These are phyloP conservation scores for Thelonectria blattea DNA, from an alignment of 2,329 filamentous ascomycete species.

Conservation along the genomic window DNA sequence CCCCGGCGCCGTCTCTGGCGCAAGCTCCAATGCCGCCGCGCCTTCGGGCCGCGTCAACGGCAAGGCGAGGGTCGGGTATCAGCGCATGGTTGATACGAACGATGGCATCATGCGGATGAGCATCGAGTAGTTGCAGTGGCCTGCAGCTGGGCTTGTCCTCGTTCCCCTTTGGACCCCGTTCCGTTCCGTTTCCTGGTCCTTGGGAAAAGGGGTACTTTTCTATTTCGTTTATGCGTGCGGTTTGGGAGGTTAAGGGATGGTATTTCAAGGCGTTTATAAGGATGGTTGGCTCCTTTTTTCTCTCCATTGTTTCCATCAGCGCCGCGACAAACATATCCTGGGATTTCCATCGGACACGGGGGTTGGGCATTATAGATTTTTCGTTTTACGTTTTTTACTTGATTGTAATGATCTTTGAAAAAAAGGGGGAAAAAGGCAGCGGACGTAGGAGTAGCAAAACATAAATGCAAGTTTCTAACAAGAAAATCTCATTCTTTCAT, in stretches of 20 bases:
- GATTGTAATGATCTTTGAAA: conserved; percentile 24
- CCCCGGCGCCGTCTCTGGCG: conserved; percentile 34
- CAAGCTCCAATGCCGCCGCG: conserved; percentile 42
- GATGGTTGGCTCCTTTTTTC: conserved; percentile 18
- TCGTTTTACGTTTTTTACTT: conserved; percentile 19
- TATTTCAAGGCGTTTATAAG: conserved; percentile 32
- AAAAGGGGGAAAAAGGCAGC: neutral
- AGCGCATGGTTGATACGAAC: conserved; percentile 95
- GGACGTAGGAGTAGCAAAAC: conserved; percentile 16
- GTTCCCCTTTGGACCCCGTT: neutral
- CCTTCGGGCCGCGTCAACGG: conserved; percentile 56
- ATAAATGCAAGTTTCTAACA: neutral
- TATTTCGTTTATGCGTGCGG: neutral
- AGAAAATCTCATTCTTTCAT: conserved; percentile 9
- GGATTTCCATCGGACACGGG: conserved; percentile 3
- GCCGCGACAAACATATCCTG: neutral
- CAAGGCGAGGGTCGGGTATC: conserved; percentile 75
- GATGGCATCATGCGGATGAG: conserved; percentile 97
- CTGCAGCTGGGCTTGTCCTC: too few relatives aligned
- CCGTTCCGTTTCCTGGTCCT: neutral
- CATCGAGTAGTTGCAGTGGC: conserved; percentile 68
- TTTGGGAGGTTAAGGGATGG: conserved; percentile 10
- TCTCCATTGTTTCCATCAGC: neutral
- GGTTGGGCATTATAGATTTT: neutral
- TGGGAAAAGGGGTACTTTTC: neutral